phyloP scores from a whole-genome alignment of 2,329 filamentous ascomycete species.

The Penicillium sp. region DNA sequence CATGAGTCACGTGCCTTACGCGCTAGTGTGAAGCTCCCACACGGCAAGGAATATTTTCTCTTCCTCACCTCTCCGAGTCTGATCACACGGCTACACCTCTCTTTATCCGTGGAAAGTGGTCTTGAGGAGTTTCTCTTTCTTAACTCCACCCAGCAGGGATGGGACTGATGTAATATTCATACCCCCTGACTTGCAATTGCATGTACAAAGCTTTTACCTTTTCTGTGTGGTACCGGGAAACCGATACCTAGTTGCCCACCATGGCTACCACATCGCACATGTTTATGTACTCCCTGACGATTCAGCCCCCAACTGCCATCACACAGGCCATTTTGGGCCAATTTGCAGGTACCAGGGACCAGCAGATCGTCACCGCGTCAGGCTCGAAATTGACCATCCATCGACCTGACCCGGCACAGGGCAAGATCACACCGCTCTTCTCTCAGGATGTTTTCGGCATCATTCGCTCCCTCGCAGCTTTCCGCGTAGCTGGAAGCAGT shows the following conservation, averaged over 20 bases:
- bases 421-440: slow-evolving; percentile 79
- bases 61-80: slow-evolving; percentile 10
- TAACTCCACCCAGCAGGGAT: slow-evolving; percentile 31
- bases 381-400: slow-evolving; percentile 86
- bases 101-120: slow-evolving; percentile 19
- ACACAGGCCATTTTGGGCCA: slow-evolving; percentile 90
- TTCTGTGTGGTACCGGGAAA: slow-evolving; percentile 15
- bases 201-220: slow-evolving; percentile 15
- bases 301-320: slow-evolving; percentile 86
- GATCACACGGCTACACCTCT: background rate
- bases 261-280: slow-evolving; percentile 99
- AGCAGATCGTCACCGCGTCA: slow-evolving; percentile 92
- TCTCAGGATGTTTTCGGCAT: slow-evolving; percentile 97
- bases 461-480: slow-evolving; percentile 81
- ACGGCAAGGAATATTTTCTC: slow-evolving; percentile 31
- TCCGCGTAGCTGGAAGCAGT: slow-evolving; percentile 85
- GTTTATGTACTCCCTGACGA: slow-evolving; percentile 97
- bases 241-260: slow-evolving; percentile 37
- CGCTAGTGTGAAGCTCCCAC: slow-evolving; percentile 28
- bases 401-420: slow-evolving; percentile 78
- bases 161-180: slow-evolving; percentile 34
- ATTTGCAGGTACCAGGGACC: slow-evolving; percentile 93
- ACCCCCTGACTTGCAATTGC: slow-evolving; percentile 29
- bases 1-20: slow-evolving; percentile 14
- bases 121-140: slow-evolving; percentile 23